phyloP scores from a whole-genome alignment of 495 filamentous ascomycete species.

The Tuber borchii region DNA sequence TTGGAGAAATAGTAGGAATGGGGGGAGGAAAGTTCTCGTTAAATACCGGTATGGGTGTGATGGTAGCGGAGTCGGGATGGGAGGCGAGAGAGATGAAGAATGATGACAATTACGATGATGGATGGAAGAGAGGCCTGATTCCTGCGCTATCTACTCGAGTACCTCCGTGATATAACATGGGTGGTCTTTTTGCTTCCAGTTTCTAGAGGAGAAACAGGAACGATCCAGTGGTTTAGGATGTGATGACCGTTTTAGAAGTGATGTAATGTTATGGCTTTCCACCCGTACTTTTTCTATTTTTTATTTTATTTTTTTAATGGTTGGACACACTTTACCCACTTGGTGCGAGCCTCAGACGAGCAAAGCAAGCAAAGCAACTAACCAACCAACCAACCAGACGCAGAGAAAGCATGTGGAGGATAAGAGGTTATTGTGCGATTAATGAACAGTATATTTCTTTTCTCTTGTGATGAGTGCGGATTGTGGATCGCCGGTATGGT shows the following conservation, averaged over 20 bases:
- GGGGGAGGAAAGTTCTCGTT: background rate
- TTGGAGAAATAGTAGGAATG: background rate
- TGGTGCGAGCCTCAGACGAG: background rate
- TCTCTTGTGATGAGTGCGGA: background rate
- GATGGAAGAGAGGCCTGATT: background rate
- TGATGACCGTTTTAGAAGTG: background rate
- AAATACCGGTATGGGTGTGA: background rate
- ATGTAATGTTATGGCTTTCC: background rate
- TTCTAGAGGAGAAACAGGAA: background rate
- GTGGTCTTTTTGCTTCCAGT: background rate
- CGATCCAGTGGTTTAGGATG: background rate
- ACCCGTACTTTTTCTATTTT: background rate
- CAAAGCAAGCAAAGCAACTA: no score
- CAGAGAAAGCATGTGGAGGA: background rate
- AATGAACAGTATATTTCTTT: no score
- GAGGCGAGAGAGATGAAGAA: background rate
- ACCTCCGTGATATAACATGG: background rate
- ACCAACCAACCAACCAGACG: background rate
- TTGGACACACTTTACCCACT: background rate
- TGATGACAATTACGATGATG: background rate
- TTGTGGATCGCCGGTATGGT: background rate
- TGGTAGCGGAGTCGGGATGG: background rate
- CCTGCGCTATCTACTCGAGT: background rate
- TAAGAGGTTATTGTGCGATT: no score
- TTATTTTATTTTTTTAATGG: background rate